Evolutionary conservation across 2,329 filamentous ascomycete genomes (phyloP), one percentile per base, ranked within the genome.

Genomic region (Chrysoporthe cubensis): DNA sequence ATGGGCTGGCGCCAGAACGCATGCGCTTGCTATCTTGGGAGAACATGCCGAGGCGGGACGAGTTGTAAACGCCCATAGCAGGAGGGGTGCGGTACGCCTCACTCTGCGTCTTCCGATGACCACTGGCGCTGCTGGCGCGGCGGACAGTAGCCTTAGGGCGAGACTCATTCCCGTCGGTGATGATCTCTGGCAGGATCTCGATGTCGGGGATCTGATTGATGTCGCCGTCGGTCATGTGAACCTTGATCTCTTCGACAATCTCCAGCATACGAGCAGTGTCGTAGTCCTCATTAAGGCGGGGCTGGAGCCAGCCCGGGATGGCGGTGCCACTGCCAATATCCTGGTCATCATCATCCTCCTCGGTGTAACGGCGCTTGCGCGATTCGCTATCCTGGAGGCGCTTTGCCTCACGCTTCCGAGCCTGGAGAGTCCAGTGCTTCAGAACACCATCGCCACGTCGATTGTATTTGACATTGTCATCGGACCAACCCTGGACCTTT

Each of bases 361-460:
- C 68, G 34, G 46, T 58, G 32, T 56, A 66, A 14, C 50, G 68
- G 13, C 68, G 68, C 68, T 70, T 70, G 42, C 68, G 62, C n/a
- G 68, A 18, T 67, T 71, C 44, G 75, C 76, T 71, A 78, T 81
- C 68, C 72, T 77, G 57, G 8, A 88, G 78, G 4, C 88, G 84
- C 72, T 85, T 82, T 73, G 88, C 82, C 74, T 91, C 89, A 16
- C 90, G 86, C 78, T 90, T 90, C 57, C 89, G 84, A 60, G 90
- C 82, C 6, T 83, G 84, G 7, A 93, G 77, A 1, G 86, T 83
- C 86, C 90, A 93, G 71, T 82, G 81, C 34, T 80, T 77, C 4
- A 91, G 83, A 2, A 86, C 79, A 0, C 83, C 84, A 0, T 67
- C 63, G 1, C 68, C 68, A 21, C 66, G 62, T 5, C 66, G 66